Percentiles rank a stretch among this genome's conserved stretches.
Evolutionary conservation across 805 yeast genomes (phyloP).

Genomic region (Lachancea waltii): DNA sequence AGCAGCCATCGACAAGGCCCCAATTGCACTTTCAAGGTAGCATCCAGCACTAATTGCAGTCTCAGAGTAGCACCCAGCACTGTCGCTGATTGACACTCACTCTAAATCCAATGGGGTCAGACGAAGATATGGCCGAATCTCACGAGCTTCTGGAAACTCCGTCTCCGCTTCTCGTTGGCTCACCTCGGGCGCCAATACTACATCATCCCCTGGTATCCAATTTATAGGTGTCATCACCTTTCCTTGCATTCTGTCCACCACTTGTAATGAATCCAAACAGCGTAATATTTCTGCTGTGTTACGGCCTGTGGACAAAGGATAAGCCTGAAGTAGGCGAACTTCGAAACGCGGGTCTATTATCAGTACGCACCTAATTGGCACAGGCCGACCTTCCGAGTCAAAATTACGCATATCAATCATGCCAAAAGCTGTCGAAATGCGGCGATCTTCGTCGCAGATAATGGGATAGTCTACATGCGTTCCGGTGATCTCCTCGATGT

Average conservation of each 20-base stretch:
- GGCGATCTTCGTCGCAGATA: constrained; percentile 57
- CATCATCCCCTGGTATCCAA: constrained; percentile 72
- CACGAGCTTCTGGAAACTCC: constrained; percentile 54
- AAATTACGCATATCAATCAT: constrained; percentile 67
- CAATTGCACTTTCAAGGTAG: no score
- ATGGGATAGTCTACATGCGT: constrained; percentile 55
- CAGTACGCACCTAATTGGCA: constrained; percentile 67
- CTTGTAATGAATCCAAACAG: constrained; percentile 63
- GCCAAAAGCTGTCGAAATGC: constrained; percentile 55
- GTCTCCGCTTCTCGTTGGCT: constrained; percentile 53
- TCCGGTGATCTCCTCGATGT: constrained; percentile 63
- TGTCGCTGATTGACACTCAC: no score
- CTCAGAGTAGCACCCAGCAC: no score
- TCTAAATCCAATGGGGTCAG: constrained; percentile 37
- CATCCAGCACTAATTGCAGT: no score
- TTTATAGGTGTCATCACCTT: constrained; percentile 64
- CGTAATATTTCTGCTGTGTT: constrained; percentile 70
- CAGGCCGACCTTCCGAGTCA: constrained; percentile 56
- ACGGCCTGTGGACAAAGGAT: constrained; percentile 72
- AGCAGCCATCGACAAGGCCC: no score
- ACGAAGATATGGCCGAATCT: constrained; percentile 58
- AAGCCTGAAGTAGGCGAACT: constrained; percentile 55
- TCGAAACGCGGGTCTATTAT: constrained; percentile 63
- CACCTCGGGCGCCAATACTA: constrained; percentile 62
- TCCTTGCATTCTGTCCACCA: constrained; percentile 43